Conservation (phyloP, 805 yeast genomes). For the Clavispora asparagi region DNA sequence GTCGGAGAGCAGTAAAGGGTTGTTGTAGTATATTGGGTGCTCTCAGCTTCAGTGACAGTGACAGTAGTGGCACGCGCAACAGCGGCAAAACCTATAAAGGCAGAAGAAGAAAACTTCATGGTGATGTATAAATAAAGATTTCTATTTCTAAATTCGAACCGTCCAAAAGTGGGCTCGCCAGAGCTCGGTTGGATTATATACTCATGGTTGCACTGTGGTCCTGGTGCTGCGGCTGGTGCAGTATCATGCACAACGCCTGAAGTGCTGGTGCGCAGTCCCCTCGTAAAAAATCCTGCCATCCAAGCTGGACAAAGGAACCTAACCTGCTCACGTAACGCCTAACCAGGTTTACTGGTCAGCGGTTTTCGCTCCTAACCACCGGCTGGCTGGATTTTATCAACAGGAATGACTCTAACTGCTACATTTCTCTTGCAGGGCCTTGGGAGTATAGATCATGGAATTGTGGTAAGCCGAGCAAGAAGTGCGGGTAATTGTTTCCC, state of each 20-base stretch:
- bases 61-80: conserved; percentile 8
- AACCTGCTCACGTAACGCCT: not conserved
- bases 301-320: not conserved
- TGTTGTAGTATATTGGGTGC: not conserved
- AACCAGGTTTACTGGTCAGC: not conserved
- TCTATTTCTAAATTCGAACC: no score
- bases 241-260: not conserved
- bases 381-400: no score
- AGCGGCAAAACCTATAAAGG: conserved; percentile 6
- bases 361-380: no score
- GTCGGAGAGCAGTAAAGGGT: conserved; percentile 2
- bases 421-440: no score
- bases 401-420: no score
- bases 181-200: not conserved
- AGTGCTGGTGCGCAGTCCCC: not conserved
- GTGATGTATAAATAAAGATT: not conserved
- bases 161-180: not conserved
- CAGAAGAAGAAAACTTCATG: conserved; percentile 6
- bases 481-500: no score
- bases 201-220: not conserved
- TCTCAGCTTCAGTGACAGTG: conserved; percentile 4
- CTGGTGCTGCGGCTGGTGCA: not conserved
- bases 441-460: no score
- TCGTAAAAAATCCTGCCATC: not conserved
- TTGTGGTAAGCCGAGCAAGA: no score